Percentiles rank a stretch among this genome's conserved stretches.
phyloP scores from a whole-genome alignment of 257 asterid species.

The Vinca minor region DNA sequence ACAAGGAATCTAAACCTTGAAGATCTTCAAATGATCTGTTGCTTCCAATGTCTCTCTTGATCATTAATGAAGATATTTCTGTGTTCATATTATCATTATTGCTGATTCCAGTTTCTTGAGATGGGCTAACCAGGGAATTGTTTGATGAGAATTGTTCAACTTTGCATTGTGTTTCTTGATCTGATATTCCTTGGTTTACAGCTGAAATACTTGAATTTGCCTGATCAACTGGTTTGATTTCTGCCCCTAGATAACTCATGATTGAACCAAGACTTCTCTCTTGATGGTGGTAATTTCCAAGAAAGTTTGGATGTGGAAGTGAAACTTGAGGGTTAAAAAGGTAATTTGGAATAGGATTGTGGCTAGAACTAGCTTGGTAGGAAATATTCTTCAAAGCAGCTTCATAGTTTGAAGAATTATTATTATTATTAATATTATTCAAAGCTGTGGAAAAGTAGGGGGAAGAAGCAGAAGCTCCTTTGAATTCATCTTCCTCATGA shows the following conservation, averaged over 20 bases:
- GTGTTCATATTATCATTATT: conserved; percentile 19
- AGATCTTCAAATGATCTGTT: conserved; percentile 32
- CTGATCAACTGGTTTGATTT: conserved; percentile 14
- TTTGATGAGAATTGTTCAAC: conserved; percentile 39
- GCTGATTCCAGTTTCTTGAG: conserved; percentile 33
- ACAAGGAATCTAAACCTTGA: conserved; percentile 22
- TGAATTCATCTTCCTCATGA: conserved; percentile 18
- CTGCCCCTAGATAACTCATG: conserved; percentile 6
- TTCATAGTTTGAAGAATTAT: too few species aligned
- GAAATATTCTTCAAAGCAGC: too few species aligned
- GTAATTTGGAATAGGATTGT: conserved; percentile 8
- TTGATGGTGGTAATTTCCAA: not conserved
- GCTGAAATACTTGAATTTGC: too few species aligned
- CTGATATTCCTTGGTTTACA: conserved; percentile 16
- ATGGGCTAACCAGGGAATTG: conserved; percentile 40
- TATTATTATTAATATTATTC: too few species aligned
- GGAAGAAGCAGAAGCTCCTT: conserved; percentile 9
- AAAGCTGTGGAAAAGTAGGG: conserved; percentile 18
- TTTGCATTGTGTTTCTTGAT: conserved; percentile 19
- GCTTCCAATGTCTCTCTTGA: conserved; percentile 14
- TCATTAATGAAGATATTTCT: conserved; percentile 37
- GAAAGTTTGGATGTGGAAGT: not conserved
- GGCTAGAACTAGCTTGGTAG: conserved; percentile 12
- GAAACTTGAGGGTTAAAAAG: conserved; percentile 14
- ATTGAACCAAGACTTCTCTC: conserved; percentile 2